phyloP scores from a whole-genome alignment of 2,329 filamentous ascomycete species.

The Aspergillus uvarum region DNA sequence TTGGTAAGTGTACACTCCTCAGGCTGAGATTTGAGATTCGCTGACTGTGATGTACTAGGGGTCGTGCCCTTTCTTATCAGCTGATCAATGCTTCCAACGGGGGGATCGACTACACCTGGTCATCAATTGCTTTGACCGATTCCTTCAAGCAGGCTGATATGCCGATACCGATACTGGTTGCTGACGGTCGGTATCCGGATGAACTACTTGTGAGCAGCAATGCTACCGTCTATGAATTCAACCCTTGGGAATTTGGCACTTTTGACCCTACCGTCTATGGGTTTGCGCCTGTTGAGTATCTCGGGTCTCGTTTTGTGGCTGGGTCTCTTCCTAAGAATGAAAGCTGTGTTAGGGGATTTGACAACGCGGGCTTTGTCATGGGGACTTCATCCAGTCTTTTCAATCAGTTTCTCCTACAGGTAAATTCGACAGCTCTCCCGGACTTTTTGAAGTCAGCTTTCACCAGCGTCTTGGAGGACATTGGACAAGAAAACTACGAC shows the following conservation, averaged over 20 bases:
- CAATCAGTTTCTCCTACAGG: slow-evolving; percentile 69
- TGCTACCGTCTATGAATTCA: slow-evolving; percentile 72
- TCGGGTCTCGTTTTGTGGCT: slow-evolving; percentile 68
- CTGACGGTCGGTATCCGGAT: slow-evolving; percentile 63
- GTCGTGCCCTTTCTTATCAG: slow-evolving; percentile 77
- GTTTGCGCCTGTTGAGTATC: slow-evolving; percentile 67
- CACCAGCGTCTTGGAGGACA: slow-evolving; percentile 49
- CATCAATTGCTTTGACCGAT: slow-evolving; percentile 64
- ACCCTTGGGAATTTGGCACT: slow-evolving; percentile 73
- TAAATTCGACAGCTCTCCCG: slow-evolving; percentile 55
- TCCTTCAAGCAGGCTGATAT: slow-evolving; percentile 61
- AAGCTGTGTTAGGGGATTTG: slow-evolving; percentile 73
- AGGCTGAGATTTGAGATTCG: neutral
- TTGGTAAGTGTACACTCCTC: slow-evolving; percentile 53
- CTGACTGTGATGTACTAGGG: slow-evolving; percentile 37
- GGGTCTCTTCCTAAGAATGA: slow-evolving; percentile 58
- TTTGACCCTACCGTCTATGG: slow-evolving; percentile 70
- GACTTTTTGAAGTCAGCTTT: slow-evolving; percentile 55
- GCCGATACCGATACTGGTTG: slow-evolving; percentile 70
- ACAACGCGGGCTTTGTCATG: slow-evolving; percentile 79
- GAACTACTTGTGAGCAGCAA: slow-evolving; percentile 64
- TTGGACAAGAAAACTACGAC: slow-evolving; percentile 64
- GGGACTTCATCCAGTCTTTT: slow-evolving; percentile 81
- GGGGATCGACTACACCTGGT: slow-evolving; percentile 75
- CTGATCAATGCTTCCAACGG: slow-evolving; percentile 73